Evolutionary conservation across 805 yeast species (phyloP).

Genomic region (Hanseniaspora mollemarum): DNA sequence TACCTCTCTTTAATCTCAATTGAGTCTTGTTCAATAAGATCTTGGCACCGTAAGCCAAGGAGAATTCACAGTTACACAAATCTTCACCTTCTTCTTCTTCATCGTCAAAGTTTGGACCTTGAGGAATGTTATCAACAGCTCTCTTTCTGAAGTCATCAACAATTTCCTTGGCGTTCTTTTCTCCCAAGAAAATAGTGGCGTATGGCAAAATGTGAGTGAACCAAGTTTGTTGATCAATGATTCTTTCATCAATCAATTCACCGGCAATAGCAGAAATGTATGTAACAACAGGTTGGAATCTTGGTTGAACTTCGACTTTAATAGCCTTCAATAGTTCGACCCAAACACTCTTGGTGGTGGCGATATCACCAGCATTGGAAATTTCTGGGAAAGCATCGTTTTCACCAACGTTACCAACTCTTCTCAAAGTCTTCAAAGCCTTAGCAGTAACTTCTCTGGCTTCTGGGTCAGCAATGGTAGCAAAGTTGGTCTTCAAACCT

Average conservation of each 20-base stretch:
- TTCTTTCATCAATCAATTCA: conserved; percentile 97
- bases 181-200: conserved; percentile 92
- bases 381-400: conserved; percentile 90
- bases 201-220: conserved; percentile 76
- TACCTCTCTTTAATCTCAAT: conserved; percentile 95
- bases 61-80: conserved; percentile 99
- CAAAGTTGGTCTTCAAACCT: conserved; percentile 84
- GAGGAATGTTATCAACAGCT: conserved; percentile 97
- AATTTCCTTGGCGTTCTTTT: conserved; percentile 75
- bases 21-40: conserved; percentile 98
- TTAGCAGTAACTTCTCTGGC: conserved; percentile 97
- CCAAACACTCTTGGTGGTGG: conserved; percentile 76
- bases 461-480: conserved; percentile 99
- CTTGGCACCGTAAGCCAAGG: conserved; percentile 99
- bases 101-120: conserved; percentile 89
- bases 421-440: conserved; percentile 92
- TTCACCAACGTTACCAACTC: conserved; percentile 94
- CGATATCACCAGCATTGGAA: conserved; percentile 95
- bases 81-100: conserved; percentile 99
- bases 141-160: conserved; percentile 91
- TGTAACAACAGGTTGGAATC: conserved; percentile 66
- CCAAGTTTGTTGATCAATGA: conserved; percentile 89
- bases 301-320: conserved; percentile 49
- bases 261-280: conserved; percentile 96
- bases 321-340: conserved; percentile 56